A percentile compares a stretch with the other conserved stretches of the same genome.
Conservation (phyloP, 441 rosid species). For the Aleurites moluccanus region DNA sequence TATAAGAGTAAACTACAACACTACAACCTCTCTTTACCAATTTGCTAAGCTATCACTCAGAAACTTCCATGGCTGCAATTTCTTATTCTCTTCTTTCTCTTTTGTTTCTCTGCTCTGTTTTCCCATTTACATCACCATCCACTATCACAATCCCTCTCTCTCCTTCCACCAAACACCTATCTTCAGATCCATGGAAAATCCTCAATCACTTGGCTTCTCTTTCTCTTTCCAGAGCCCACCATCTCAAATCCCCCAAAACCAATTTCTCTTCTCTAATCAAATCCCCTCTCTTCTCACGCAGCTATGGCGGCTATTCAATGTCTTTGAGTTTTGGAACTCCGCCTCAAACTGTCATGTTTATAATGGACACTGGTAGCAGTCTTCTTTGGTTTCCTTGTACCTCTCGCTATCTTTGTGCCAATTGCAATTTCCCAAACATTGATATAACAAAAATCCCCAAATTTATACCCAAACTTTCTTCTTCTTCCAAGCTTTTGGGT, state of each 20-base stretch:
- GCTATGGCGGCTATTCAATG: constrained; percentile 80
- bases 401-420: constrained; percentile 58
- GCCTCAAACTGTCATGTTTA: constrained; percentile 48
- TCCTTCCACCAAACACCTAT: constrained; percentile 28
- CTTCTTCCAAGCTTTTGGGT: constrained; percentile 59
- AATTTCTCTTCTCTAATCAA: constrained; percentile 36
- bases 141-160: constrained; percentile 47
- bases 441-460: constrained; percentile 41
- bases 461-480: constrained; percentile 54
- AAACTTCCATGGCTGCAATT: constrained; percentile 20
- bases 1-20: not conserved
- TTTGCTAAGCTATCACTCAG: too few relatives aligned
- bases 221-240: constrained; percentile 62
- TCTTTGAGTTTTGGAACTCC: constrained; percentile 81
- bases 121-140: constrained; percentile 24
- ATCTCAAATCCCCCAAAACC: constrained; percentile 46
- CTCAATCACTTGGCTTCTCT: constrained; percentile 53
- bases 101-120: constrained; percentile 4
- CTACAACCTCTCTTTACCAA: too few relatives aligned
- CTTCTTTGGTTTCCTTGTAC: constrained; percentile 93
- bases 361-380: constrained; percentile 83
- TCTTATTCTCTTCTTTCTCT: constrained; percentile 16
- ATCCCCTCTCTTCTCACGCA: constrained; percentile 49
- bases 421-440: constrained; percentile 51
- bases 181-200: constrained; percentile 32